Percentiles rank a stretch among this genome's conserved stretches.
Evolutionary conservation across 148 eudicot genomes (phyloP).

Genomic region (Bassia scoparia): DNA sequence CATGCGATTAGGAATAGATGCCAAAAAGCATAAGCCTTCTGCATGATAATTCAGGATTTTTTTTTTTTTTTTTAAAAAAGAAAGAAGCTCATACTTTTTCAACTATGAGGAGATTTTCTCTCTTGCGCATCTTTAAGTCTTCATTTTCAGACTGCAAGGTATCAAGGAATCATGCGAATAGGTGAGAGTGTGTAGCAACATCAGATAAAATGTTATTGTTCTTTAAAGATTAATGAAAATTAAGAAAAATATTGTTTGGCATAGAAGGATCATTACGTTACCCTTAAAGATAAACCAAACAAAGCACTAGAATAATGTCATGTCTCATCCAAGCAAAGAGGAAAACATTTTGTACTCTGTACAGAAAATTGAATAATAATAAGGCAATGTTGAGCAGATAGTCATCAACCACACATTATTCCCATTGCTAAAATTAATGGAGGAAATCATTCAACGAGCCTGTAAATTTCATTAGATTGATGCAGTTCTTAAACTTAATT

Average conservation of each 20-base stretch:
- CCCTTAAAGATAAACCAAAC: conserved; percentile 94
- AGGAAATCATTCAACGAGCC: no score
- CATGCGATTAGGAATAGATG: conserved; percentile 44
- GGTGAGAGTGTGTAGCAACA: conserved; percentile 44
- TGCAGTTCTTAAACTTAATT: no score
- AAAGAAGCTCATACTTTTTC: conserved; percentile 42
- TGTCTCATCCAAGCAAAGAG: conserved; percentile 93
- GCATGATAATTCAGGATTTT: conserved; percentile 52
- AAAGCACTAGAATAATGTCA: conserved; percentile 95
- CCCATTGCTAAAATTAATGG: background rate
- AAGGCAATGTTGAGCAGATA: background rate
- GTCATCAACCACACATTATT: background rate
- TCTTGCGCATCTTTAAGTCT: conserved; percentile 79
- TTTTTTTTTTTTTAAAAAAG: background rate
- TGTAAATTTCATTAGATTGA: no score
- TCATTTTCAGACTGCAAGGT: conserved; percentile 53
- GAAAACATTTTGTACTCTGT: conserved; percentile 87
- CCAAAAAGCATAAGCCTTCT: conserved; percentile 22
- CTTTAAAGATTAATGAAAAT: background rate
- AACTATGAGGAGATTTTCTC: conserved; percentile 66
- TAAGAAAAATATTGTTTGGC: background rate
- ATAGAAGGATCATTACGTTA: conserved; percentile 24
- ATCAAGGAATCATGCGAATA: conserved; percentile 19
- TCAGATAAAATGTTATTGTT: conserved; percentile 41
- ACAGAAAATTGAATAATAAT: conserved; percentile 1